These are phyloP conservation scores for Fusarium marasasianum DNA, from an alignment of 2,329 filamentous ascomycete genomes.

Conservation along the genomic window DNA sequence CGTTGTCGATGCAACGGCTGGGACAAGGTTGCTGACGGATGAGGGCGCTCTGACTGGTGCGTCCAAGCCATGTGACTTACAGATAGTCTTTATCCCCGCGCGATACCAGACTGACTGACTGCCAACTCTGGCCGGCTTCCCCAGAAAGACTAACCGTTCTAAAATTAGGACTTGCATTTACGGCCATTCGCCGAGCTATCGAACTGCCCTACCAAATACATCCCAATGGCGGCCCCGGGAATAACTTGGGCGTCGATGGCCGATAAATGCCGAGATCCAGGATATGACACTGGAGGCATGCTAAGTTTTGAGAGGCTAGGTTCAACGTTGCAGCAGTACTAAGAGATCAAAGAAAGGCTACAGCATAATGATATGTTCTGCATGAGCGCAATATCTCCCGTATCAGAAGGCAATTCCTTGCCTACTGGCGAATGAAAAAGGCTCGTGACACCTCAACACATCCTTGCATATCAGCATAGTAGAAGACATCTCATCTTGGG, in stretches of 20 bases:
- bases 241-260: not conserved
- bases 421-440: not conserved
- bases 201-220: not conserved
- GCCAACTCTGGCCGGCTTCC: not conserved
- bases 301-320: not conserved
- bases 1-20: not conserved
- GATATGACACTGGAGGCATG: not conserved
- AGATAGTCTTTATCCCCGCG: not conserved
- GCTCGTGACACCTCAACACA: not conserved
- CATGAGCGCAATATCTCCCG: rapidly evolving
- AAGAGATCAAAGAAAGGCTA: not conserved
- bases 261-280: not conserved
- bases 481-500: not conserved
- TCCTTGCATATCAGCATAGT: rapidly evolving
- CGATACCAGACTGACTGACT: not conserved
- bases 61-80: not conserved
- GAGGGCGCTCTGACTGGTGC: not conserved
- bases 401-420: rapidly evolving
- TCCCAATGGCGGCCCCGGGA: not conserved
- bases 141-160: not conserved
- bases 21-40: not conserved
- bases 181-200: not conserved
- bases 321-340: no score
- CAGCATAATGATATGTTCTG: rapidly evolving
- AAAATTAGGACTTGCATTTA: not conserved